Conservation (phyloP, 306 rosid genomes). For the Ochetophila trinervis region DNA sequence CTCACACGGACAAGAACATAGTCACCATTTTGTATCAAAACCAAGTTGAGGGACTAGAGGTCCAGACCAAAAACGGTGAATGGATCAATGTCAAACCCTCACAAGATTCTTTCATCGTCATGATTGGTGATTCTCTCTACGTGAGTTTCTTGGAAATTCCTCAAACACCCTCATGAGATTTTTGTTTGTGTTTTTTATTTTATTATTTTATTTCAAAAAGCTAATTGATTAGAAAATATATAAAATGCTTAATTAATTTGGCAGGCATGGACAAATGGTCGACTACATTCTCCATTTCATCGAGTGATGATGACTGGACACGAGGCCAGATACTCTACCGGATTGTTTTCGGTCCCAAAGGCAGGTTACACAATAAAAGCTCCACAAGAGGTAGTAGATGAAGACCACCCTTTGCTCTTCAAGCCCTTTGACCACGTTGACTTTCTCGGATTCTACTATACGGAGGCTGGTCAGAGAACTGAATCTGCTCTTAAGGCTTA, state of each 20-base stretch:
- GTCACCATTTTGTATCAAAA: constrained; percentile 64
- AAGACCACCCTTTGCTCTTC: constrained; percentile 59
- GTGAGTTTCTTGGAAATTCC: constrained; percentile 26
- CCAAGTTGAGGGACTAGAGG: constrained; percentile 63
- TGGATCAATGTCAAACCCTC: constrained; percentile 66
- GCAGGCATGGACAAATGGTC: constrained; percentile 77
- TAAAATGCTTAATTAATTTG: neutral
- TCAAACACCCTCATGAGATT: too few relatives aligned
- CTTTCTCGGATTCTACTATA: constrained; percentile 40
- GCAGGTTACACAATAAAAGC: constrained; percentile 48
- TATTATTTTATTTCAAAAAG: too few relatives aligned
- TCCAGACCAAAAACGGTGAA: constrained; percentile 59
- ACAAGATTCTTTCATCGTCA: constrained; percentile 40
- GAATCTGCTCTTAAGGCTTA: constrained; percentile 39
- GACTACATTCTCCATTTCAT: constrained; percentile 55
- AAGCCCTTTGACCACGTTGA: constrained; percentile 56
- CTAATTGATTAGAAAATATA: too few relatives aligned
- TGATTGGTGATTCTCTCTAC: constrained; percentile 64
- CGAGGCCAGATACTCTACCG: constrained; percentile 57
- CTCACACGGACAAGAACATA: constrained; percentile 68
- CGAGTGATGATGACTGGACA: constrained; percentile 68
- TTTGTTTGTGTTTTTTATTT: too few relatives aligned
- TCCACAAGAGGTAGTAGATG: constrained; percentile 64
- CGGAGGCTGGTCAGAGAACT: constrained; percentile 44
- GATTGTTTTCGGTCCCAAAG: constrained; percentile 57